Base-by-base conservation (phyloP, 2,329 filamentous ascomycete genomes). In the Plectosphaerella plurivora region DNA sequence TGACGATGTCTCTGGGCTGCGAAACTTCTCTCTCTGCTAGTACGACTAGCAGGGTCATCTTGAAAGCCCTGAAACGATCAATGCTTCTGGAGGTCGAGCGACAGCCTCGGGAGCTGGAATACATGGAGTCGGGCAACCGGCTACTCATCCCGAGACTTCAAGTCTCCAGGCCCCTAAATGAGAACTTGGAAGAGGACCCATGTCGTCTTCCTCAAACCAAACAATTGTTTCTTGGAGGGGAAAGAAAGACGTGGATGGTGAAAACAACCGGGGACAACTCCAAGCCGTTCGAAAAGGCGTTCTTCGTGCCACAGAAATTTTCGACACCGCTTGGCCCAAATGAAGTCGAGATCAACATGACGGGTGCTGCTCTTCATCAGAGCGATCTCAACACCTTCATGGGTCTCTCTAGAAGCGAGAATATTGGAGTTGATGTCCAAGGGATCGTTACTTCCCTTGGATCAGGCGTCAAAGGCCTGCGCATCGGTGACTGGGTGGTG, bases 91-190 rank as follows among this genome's bases (percentile, higher is more conserved):
- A 36, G 37, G 11, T 53, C 0, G 22, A 45, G 5, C 50, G 59
- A 3, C 56, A 47, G 10, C 60, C 60, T 16, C 57, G 53, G 5
- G 76, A 78, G 45, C 63, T 66, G 1, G 78, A 81, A 53, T 81
- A 72, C 55, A 68, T 68, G 2, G 70, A 73, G 51, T 59, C 66
- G 5, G 54, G 61, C 2, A 68, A 68, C 3, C 60, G 60, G 24
- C 51, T 79, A 3, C 72, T 65, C 53, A 68, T 79, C 4, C 76
- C 78, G 6, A 71, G 78, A 4, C 63, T 81, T 2, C 59, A 65
- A 44, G 70, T 73, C 0, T 54, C 78, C 1, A 36, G 53, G 2
- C 35, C 55, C 1, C 58, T 81, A 25, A 81, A 81, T 55, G 59
- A 60, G 5, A 53, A 75, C n/a, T 70, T 81, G 2, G 76, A 79